These are phyloP conservation scores for Phytopythium oedochilum DNA, from an alignment of 352 stramenopile genomes.

Conservation along the genomic window DNA sequence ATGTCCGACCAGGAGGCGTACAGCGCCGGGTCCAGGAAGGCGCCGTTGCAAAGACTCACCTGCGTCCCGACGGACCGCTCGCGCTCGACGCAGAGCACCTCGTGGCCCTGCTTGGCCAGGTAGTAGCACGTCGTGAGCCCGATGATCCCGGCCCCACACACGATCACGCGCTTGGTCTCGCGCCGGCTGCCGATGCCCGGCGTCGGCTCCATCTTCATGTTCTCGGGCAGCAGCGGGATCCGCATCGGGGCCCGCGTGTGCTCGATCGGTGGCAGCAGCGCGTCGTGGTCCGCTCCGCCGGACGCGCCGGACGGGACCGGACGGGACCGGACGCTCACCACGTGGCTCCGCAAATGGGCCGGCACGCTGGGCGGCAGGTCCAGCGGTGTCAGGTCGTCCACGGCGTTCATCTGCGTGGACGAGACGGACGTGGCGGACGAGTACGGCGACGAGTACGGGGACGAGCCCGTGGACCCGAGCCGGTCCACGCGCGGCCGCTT, in stretches of 20 bases:
- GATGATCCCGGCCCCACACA: conserved; percentile 83
- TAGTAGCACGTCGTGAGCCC: conserved; percentile 84
- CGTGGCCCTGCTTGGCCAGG: conserved; percentile 78
- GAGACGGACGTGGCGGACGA: conserved; percentile 31
- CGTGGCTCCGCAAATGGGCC: conserved; percentile 52
- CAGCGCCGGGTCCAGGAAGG: conserved; percentile 77
- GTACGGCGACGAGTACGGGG: conserved; percentile 37
- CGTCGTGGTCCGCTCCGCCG: too few relatives aligned
- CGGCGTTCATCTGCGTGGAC: conserved; percentile 18
- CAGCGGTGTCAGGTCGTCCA: conserved; percentile 29
- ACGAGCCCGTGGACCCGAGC: conserved; percentile 28
- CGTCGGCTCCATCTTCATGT: conserved; percentile 65
- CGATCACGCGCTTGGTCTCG: conserved; percentile 77
- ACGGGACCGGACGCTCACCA: conserved; percentile 37
- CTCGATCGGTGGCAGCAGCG: conserved; percentile 57
- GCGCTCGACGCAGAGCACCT: conserved; percentile 85
- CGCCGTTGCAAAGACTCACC: conserved; percentile 76
- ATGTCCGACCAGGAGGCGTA: conserved; percentile 83
- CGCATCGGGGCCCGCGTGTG: conserved; percentile 47
- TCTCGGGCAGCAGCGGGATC: conserved; percentile 47
- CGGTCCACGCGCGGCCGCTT: conserved; percentile 28
- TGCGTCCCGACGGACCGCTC: conserved; percentile 74
- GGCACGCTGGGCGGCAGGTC: conserved; percentile 52
- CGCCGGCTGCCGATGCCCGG: conserved; percentile 49
- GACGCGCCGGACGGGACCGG: too few relatives aligned